phyloP scores from a whole-genome alignment of 1,284 basidiomycete species.

The Cystobasidium slooffiae region DNA sequence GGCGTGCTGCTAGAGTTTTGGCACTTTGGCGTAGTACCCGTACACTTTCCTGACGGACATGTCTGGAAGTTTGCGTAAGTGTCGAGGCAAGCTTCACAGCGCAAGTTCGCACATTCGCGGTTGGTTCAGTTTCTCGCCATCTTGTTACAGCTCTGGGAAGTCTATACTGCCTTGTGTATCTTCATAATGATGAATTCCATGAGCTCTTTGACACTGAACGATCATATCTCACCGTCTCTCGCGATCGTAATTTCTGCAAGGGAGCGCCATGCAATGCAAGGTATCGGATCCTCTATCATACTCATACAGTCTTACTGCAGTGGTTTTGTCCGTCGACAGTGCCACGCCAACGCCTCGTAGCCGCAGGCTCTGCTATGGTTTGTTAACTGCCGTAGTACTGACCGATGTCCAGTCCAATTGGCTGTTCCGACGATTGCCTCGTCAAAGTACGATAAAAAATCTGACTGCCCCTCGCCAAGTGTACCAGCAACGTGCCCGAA shows the following conservation, averaged over 20 bases:
- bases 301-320: conserved; percentile 9
- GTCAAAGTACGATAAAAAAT: conserved; percentile 1
- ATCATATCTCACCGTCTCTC: conserved; percentile 2
- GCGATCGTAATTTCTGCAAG: neutral
- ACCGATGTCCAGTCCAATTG: conserved; percentile 3
- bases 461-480: neutral
- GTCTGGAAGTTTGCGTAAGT: no score
- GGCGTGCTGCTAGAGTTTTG: conserved; percentile 19
- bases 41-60: no score
- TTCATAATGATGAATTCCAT: neutral
- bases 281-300: conserved; percentile 12
- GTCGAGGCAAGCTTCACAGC: no score
- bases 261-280: neutral
- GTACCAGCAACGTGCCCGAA: neutral
- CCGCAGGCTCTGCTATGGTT: neutral
- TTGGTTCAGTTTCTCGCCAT: no score
- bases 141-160: no score
- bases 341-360: conserved; percentile 3
- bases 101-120: no score
- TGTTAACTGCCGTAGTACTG: conserved; percentile 4
- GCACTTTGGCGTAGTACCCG: no score
- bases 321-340: neutral
- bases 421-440: neutral
- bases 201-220: neutral
- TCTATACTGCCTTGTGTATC: no score